phyloP scores from a whole-genome alignment of 2,329 filamentous ascomycete species.

The Alternaria infectoria region DNA sequence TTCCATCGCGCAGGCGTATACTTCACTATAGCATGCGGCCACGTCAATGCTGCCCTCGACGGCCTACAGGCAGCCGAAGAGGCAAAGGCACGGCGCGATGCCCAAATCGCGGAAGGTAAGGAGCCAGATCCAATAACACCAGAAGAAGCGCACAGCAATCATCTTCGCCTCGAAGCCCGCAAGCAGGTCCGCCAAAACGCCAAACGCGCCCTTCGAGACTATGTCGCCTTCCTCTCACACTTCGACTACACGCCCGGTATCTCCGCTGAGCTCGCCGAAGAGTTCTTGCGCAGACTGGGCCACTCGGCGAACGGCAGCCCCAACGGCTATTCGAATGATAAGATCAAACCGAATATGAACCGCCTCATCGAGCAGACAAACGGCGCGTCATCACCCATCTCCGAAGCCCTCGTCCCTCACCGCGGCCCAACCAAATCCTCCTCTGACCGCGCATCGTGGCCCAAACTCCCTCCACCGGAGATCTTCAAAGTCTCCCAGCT shows the following conservation, averaged over 20 bases:
- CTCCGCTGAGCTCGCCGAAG: conserved; percentile 64
- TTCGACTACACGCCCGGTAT: conserved; percentile 81
- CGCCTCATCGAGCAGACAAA: conserved; percentile 36
- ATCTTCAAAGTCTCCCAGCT: conserved; percentile 67
- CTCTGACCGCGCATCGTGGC: conserved; percentile 49
- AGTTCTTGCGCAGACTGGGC: conserved; percentile 52
- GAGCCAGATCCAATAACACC: conserved; percentile 46
- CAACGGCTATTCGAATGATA: conserved; percentile 16
- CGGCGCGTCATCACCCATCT: conserved; percentile 27
- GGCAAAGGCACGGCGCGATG: conserved; percentile 33
- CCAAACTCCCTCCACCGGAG: conserved; percentile 56
- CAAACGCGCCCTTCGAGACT: conserved; percentile 78
- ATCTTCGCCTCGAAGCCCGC: conserved; percentile 63
- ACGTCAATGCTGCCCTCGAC: conserved; percentile 65
- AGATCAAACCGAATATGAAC: conserved; percentile 25
- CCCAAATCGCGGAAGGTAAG: conserved; percentile 32
- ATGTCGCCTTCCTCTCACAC: conserved; percentile 71
- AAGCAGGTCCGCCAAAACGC: conserved; percentile 76
- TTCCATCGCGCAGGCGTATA: conserved; percentile 79
- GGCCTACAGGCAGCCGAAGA: conserved; percentile 52
- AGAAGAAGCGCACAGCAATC: conserved; percentile 57
- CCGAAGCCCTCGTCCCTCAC: conserved; percentile 55
- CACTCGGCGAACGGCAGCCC: conserved; percentile 22
- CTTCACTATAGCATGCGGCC: conserved; percentile 71
- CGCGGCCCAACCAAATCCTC: conserved; percentile 37